Evolutionary conservation across 768 basidiomycete species (phyloP).

Genomic region (Baorangia bicolor): DNA sequence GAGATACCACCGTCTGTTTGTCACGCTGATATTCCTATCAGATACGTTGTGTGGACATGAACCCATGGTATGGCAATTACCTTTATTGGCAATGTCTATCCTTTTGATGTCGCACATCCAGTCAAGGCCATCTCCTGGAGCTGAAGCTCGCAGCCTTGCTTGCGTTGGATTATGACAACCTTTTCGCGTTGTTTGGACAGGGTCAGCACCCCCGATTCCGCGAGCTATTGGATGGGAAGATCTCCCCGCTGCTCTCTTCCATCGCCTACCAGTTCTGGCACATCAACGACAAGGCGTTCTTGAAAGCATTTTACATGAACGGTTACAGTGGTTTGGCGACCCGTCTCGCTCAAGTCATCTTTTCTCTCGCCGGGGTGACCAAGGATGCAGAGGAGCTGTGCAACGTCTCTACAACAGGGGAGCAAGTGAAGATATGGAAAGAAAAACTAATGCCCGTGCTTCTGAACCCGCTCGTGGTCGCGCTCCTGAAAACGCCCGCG

Average conservation of each 20-base stretch:
- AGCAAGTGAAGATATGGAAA: constrained; percentile 65
- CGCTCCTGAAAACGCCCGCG: constrained; percentile 42
- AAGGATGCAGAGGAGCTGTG: constrained; percentile 57
- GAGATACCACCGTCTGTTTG: neutral
- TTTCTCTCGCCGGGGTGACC: constrained; percentile 57
- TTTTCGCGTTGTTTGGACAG: constrained; percentile 65
- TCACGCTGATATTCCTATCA: constrained; percentile 12
- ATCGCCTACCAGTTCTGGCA: constrained; percentile 79
- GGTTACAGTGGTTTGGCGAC: constrained; percentile 72
- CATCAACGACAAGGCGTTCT: constrained; percentile 49
- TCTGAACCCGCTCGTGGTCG: constrained; percentile 55
- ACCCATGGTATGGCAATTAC: constrained; percentile 46
- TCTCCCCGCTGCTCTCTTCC: constrained; percentile 69
- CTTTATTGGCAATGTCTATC: neutral
- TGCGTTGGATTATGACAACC: constrained; percentile 55
- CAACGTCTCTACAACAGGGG: constrained; percentile 47
- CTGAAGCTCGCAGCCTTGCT: constrained; percentile 71
- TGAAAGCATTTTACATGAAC: constrained; percentile 59
- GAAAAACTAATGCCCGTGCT: constrained; percentile 60
- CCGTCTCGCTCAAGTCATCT: constrained; percentile 56
- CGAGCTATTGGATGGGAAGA: constrained; percentile 52
- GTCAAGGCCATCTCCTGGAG: constrained; percentile 77
- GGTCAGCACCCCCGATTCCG: constrained; percentile 63
- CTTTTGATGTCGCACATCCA: constrained; percentile 16
- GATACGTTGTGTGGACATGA: constrained; percentile 76